Percentiles rank a stretch among this genome's conserved stretches.
Conservation (phyloP, 129 eudicot genomes). For the Gnaphalium uliginosum region DNA sequence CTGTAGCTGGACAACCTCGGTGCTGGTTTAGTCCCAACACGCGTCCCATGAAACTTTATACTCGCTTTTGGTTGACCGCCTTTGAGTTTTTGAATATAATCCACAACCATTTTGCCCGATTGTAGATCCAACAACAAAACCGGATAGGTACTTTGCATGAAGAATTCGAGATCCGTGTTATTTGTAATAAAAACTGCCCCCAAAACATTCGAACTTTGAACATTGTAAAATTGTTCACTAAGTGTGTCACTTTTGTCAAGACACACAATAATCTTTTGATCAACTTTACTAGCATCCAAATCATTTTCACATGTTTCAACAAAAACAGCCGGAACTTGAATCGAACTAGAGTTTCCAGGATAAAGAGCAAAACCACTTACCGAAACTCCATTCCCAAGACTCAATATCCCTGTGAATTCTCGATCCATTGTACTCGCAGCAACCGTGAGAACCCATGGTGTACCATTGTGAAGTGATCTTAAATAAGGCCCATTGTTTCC, state of each 20-base stretch:
- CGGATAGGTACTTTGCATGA: conserved; percentile 46
- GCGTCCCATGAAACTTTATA: conserved; percentile 51
- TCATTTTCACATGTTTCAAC: conserved; percentile 40
- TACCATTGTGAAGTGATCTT: conserved; percentile 63
- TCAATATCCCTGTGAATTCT: conserved; percentile 48
- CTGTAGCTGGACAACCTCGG: conserved; percentile 70
- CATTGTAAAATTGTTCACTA: conserved; percentile 40
- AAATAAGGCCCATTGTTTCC: conserved; percentile 67
- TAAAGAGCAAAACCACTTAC: conserved; percentile 55
- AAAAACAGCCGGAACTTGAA: conserved; percentile 22
- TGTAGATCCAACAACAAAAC: conserved; percentile 42
- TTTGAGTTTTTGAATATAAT: conserved; percentile 32
- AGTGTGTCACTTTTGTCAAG: conserved; percentile 45
- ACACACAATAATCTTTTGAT: conserved; percentile 55
- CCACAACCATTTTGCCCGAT: conserved; percentile 41
- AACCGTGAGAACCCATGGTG: conserved; percentile 85
- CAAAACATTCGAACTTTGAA: conserved; percentile 26
- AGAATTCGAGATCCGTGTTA: conserved; percentile 41
- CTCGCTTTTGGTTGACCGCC: conserved; percentile 39
- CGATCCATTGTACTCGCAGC: conserved; percentile 76
- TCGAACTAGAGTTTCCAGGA: conserved; percentile 42
- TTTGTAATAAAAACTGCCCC: conserved; percentile 66
- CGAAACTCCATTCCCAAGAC: conserved; percentile 55
- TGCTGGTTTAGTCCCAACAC: conserved; percentile 41
- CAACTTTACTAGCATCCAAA: conserved; percentile 29